These are phyloP conservation scores for Amorphotheca resinae DNA, from an alignment of 495 filamentous ascomycete species.

Conservation along the genomic window DNA sequence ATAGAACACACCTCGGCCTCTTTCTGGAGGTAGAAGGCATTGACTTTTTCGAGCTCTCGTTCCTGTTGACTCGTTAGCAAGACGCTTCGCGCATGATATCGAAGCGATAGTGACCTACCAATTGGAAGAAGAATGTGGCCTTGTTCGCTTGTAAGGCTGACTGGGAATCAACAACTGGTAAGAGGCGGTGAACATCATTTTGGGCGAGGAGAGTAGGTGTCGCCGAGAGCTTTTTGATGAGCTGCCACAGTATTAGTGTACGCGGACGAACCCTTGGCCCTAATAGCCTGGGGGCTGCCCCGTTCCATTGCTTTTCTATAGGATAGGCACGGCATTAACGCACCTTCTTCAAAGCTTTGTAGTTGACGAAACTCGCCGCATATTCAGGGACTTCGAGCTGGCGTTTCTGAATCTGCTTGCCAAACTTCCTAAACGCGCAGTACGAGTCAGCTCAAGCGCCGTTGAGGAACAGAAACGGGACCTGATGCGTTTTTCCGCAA, in stretches of 20 bases:
- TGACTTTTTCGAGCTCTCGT: slow-evolving; percentile 95
- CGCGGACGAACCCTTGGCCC: slow-evolving; percentile 13
- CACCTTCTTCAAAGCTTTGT: slow-evolving; percentile 98
- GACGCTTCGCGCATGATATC: neutral
- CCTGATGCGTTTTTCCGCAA: neutral
- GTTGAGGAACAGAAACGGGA: neutral
- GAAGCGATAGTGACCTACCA: slow-evolving; percentile 43
- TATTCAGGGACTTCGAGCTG: slow-evolving; percentile 99
- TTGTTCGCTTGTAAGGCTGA: slow-evolving; percentile 91
- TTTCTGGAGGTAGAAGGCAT: slow-evolving; percentile 93
- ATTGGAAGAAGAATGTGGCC: slow-evolving; percentile 94
- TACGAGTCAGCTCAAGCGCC: slow-evolving; percentile 8
- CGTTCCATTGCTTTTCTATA: slow-evolving; percentile 10
- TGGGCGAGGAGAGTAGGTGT: slow-evolving; percentile 71
- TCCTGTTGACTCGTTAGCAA: slow-evolving; percentile 44
- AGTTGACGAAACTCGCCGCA: slow-evolving; percentile 97
- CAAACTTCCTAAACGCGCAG: slow-evolving; percentile 72
- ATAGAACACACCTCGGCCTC: slow-evolving; percentile 71
- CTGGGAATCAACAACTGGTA: slow-evolving; percentile 55
- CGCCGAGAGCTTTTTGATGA: slow-evolving; percentile 94
- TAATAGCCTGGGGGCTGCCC: neutral
- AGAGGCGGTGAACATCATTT: slow-evolving; percentile 42
- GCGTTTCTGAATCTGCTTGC: slow-evolving; percentile 96
- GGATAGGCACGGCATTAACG: slow-evolving; percentile 5
- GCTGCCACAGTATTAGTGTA: slow-evolving; percentile 38